phyloP scores from a whole-genome alignment of 164 flowering plant genomes.

The Annona cherimola region DNA sequence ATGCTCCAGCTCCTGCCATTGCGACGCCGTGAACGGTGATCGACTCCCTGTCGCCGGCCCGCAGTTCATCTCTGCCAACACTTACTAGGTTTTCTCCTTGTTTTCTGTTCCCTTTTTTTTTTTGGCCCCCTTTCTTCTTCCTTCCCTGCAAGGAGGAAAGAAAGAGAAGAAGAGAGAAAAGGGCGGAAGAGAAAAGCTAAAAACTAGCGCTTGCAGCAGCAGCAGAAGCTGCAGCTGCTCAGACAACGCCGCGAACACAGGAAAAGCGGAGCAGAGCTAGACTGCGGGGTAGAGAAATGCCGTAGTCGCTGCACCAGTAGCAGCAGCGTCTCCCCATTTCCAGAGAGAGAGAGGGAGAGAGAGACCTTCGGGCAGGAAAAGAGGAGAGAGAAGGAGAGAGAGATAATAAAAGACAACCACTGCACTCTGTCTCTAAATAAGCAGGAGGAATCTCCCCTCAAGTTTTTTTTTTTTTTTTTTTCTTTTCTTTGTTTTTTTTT shows the following conservation, averaged over 20 bases:
- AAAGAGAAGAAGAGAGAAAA: background rate
- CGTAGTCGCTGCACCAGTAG: background rate
- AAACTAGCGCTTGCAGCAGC: background rate
- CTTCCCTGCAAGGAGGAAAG: background rate
- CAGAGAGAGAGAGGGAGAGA: background rate
- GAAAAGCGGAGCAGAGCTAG: conserved; percentile 15
- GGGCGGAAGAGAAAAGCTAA: background rate
- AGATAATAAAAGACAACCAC: background rate
- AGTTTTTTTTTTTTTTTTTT: background rate
- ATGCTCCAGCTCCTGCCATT: conserved; percentile 73
- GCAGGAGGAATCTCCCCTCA: background rate
- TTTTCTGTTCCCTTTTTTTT: too few relatives aligned
- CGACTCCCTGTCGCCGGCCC: conserved; percentile 25
- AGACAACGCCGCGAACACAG: conserved; percentile 20
- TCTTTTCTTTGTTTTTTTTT: too few relatives aligned
- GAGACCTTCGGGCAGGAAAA: background rate
- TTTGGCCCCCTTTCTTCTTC: too few relatives aligned
- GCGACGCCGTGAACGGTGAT: conserved; percentile 52
- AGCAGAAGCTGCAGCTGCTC: background rate
- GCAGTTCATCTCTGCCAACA: conserved; percentile 21
- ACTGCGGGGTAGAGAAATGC: conserved; percentile 11
- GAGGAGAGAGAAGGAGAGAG: background rate
- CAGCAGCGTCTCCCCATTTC: conserved; percentile 10
- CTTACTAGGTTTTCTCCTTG: background rate
- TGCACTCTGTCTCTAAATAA: background rate